Evolutionary conservation across 768 basidiomycete species (phyloP), one percentile per base, ranked within the genome.

Genomic region (Trametes gibbosa): DNA sequence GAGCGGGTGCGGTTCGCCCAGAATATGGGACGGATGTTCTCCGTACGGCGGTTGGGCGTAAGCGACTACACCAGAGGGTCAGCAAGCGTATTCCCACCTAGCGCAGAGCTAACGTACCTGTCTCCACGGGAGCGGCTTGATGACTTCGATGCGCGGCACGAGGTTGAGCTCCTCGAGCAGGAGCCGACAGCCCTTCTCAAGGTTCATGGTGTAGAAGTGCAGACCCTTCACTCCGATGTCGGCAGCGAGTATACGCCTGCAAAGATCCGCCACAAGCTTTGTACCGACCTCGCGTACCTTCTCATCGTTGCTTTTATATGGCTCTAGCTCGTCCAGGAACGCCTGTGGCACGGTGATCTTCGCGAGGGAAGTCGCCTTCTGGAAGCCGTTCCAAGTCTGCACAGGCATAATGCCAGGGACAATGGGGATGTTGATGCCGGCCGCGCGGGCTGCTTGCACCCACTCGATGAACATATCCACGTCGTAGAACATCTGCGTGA

Each of bases 401-500:
- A 96, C 93, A 17, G 94, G 94, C 69, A 91, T 92, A 63, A 96
- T 87, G n/a, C 94, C 94, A 32, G 93, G 94, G 13, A 95, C 87
- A 65, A 96, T 90, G 17, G 94, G 95, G 27, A 95, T 79, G 1
- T 86, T 90, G 70, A 95, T 94, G 7, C 93, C 94, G 0, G 89
- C 91, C 12, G 79, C 89, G 58, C 94, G 84, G 32, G 93, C 84
- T 43, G 83, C 77, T 61, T 84, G 85, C 40, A 91, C 95, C 97
- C 97, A 99, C 50, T 80, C 79, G 68, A 97, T 85, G 76, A 99
- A 98, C 66, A 98, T 70, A 34, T 92, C 82, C 48, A 89, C 86
- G 66, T 97, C 95, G 75, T 95, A 97, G 77, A 98, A 98, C 92
- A 98, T 94, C 73, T 98, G 95, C 0, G 95, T 97, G 78, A 98